Conservation (phyloP, 148 eudicot genomes). For the Cornus suecica region DNA sequence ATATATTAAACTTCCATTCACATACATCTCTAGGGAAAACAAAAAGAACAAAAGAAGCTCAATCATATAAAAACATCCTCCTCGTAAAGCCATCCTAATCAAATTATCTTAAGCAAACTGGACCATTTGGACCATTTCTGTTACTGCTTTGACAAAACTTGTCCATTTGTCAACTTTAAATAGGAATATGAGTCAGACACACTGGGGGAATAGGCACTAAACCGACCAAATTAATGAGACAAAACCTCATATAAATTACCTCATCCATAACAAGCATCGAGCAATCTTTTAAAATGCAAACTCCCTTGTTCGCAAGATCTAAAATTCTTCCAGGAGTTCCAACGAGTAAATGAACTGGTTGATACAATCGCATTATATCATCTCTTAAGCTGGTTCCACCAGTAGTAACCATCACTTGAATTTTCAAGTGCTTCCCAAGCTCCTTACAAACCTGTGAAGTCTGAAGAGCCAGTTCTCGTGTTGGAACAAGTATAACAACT, state of each 20-base stretch:
- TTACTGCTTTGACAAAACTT: background rate
- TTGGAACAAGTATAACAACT: slow-evolving; percentile 90
- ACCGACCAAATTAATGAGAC: background rate
- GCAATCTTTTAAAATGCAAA: slow-evolving; percentile 75
- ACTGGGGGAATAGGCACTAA: background rate
- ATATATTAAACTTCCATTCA: background rate
- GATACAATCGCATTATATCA: slow-evolving; percentile 89
- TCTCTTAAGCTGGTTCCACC: slow-evolving; percentile 91
- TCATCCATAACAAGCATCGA: slow-evolving; percentile 89
- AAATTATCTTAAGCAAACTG: background rate
- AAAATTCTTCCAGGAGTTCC: slow-evolving; percentile 92
- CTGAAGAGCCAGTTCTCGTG: slow-evolving; percentile 91
- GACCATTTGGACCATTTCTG: background rate
- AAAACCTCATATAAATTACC: slow-evolving; percentile 34
- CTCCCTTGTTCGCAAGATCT: slow-evolving; percentile 82
- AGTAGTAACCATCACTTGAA: slow-evolving; percentile 88
- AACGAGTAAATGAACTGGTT: slow-evolving; percentile 84
- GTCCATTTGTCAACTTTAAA: background rate
- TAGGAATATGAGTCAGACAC: background rate
- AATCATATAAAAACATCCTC: background rate
- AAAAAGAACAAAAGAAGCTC: background rate
- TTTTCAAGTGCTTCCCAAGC: slow-evolving; percentile 75
- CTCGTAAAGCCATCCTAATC: background rate
- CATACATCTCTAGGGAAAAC: background rate
- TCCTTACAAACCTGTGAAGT: slow-evolving; percentile 95